A percentile compares a stretch with the other conserved stretches of the same genome.
Conservation (phyloP, 1,139 yeast genomes). For the Trichomonascaceae sp. region DNA sequence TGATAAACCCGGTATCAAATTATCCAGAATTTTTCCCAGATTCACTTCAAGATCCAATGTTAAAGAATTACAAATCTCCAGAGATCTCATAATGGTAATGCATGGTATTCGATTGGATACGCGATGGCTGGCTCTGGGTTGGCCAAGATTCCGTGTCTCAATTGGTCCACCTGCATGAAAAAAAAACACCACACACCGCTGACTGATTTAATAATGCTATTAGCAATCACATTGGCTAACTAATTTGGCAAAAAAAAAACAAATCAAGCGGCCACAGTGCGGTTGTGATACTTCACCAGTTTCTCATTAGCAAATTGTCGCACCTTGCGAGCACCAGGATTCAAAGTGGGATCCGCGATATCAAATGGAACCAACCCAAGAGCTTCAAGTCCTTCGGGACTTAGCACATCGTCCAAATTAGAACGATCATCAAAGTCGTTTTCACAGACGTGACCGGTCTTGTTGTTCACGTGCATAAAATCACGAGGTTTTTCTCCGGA, state of each 20-base stretch:
- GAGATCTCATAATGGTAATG: neutral
- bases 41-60: neutral
- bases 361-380: constrained; percentile 7
- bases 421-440: constrained; percentile 5
- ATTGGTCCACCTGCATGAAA: neutral
- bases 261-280: neutral
- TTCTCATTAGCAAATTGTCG: constrained; percentile 2
- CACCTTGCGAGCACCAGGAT: constrained; percentile 3
- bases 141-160: neutral
- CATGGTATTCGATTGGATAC: neutral
- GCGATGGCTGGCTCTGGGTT: neutral
- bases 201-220: neutral
- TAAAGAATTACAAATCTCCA: neutral
- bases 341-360: neutral
- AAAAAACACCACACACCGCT: neutral
- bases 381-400: neutral
- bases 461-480: constrained; percentile 1
- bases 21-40: neutral
- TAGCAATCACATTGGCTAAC: neutral
- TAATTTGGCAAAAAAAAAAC: neutral
- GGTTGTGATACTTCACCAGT: constrained; percentile 1
- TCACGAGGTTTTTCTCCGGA: constrained; percentile 9
- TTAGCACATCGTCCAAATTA: constrained; percentile 5
- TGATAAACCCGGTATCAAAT: neutral
- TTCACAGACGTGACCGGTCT: constrained; percentile 4